A percentile compares a stretch with the other conserved stretches of the same genome.
These are phyloP conservation scores for Cnidoscolus chayamansa DNA, from an alignment of 441 rosid genomes.

Conservation along the genomic window DNA sequence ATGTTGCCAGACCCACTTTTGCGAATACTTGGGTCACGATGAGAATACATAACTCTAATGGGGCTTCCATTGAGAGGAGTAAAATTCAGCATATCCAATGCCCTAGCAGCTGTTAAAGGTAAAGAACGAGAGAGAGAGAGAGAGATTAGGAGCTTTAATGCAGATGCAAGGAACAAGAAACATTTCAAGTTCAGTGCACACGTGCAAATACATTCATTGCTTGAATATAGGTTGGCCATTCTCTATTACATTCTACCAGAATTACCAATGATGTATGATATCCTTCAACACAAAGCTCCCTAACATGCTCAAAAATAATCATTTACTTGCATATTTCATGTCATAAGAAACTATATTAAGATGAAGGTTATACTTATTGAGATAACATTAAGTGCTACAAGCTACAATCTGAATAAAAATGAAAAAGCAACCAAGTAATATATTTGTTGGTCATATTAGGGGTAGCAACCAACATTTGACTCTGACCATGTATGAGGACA, in stretches of 20 bases:
- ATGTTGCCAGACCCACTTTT: constrained; percentile 84
- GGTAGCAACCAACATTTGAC: too few relatives aligned
- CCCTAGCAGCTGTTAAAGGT: constrained; percentile 43
- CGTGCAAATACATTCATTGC: not conserved
- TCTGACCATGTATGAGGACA: too few relatives aligned
- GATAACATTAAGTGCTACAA: not conserved
- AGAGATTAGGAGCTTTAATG: not conserved
- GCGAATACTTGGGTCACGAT: constrained; percentile 75
- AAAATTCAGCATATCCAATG: constrained; percentile 72
- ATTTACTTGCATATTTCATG: not conserved
- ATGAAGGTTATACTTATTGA: not conserved
- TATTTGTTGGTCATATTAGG: too few relatives aligned
- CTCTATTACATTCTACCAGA: not conserved
- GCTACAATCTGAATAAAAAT: too few relatives aligned
- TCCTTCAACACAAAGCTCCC: not conserved
- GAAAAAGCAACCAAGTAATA: too few relatives aligned
- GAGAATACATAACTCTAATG: constrained; percentile 74
- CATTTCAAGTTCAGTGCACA: not conserved
- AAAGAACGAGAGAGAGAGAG: not conserved
- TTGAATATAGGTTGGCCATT: not conserved
- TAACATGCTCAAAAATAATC: not conserved
- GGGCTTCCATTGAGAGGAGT: constrained; percentile 67
- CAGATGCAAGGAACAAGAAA: not conserved
- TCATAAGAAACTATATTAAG: not conserved
- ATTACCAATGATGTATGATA: not conserved